Evolutionary conservation across 1,284 basidiomycete species (phyloP).

Genomic region (Entoloma clypeatum): DNA sequence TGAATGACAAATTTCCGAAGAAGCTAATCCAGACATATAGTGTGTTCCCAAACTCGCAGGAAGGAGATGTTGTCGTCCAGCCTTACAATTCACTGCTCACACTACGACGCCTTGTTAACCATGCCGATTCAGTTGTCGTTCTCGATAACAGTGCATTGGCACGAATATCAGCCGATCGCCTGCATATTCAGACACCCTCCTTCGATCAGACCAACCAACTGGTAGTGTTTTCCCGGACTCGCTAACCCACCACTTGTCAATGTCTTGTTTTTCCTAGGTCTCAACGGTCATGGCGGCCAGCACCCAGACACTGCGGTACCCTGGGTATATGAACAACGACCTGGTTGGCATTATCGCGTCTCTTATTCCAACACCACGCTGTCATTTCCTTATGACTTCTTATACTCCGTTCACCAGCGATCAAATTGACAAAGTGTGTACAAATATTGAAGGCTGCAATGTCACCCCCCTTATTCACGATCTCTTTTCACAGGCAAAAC

Average conservation of each 20-base stretch:
- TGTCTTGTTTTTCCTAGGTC: constrained; percentile 51
- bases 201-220: constrained; percentile 96
- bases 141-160: constrained; percentile 95
- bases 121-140: constrained; percentile 97
- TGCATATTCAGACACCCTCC: constrained; percentile 88
- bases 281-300: constrained; percentile 96
- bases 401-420: constrained; percentile 99
- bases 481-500: constrained; percentile 59
- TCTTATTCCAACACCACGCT: constrained; percentile 96
- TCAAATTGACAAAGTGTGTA: constrained; percentile 93
- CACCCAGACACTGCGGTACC: constrained; percentile 96
- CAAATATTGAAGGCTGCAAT: neutral
- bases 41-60: constrained; percentile 92
- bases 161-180: constrained; percentile 86
- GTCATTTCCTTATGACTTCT: constrained; percentile 99
- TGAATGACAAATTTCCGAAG: constrained; percentile 98
- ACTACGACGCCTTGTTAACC: constrained; percentile 90
- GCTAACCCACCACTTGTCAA: constrained; percentile 3
- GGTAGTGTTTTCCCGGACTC: constrained; percentile 39
- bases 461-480: neutral
- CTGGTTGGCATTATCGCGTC: constrained; percentile 96
- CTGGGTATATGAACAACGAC: constrained; percentile 99
- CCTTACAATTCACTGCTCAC: constrained; percentile 98
- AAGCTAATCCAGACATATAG: constrained; percentile 99
- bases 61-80: constrained; percentile 94